phyloP scores from a whole-genome alignment of 1,139 yeast species.

The Candida glucosophila region DNA sequence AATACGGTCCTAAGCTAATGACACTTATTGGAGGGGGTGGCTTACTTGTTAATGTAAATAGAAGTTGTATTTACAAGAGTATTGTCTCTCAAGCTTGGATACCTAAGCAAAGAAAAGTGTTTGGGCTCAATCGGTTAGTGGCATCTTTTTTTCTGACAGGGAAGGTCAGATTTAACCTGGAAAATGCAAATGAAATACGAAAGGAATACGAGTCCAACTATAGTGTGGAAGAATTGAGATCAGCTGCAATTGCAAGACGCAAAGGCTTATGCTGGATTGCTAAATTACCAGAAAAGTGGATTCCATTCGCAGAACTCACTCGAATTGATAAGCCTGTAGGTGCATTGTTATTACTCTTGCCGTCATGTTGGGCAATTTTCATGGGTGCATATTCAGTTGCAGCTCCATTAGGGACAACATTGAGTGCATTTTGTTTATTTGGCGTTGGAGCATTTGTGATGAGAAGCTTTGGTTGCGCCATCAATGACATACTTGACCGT shows the following conservation, averaged over 20 bases:
- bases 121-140: no score
- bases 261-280: conserved; percentile 55
- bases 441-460: conserved; percentile 79
- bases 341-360: conserved; percentile 70
- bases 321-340: conserved; percentile 94
- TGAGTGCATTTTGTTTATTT: conserved; percentile 55
- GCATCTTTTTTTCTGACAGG: no score
- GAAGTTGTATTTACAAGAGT: no score
- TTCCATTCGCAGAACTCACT: conserved; percentile 89
- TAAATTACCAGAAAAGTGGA: conserved; percentile 58
- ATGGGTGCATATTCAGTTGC: conserved; percentile 74
- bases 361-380: conserved; percentile 73
- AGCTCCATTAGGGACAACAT: conserved; percentile 59
- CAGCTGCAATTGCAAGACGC: conserved; percentile 49
- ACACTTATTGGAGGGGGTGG: no score
- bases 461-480: conserved; percentile 98
- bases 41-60: no score
- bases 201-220: conserved; percentile 15
- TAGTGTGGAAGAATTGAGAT: conserved; percentile 45
- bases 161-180: no score
- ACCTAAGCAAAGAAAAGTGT: no score
- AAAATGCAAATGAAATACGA: background rate
- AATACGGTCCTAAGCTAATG: no score
- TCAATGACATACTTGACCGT: conserved; percentile 82
- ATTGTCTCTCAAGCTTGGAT: no score